A percentile compares a stretch with the other conserved stretches of the same genome.
Conservation (phyloP, 2,329 filamentous ascomycete genomes). For the Colletotrichum tanaceti region DNA sequence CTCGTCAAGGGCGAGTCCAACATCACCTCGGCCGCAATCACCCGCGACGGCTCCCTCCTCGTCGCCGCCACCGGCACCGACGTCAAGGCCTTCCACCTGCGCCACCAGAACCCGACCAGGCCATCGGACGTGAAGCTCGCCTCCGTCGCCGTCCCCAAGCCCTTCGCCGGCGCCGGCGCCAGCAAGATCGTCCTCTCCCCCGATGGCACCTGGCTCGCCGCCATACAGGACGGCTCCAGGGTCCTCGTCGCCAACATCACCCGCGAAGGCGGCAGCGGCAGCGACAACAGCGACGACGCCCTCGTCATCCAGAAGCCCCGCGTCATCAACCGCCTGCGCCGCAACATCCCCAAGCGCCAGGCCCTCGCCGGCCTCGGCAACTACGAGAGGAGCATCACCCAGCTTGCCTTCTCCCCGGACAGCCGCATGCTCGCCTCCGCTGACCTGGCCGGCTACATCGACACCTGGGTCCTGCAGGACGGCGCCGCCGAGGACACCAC, state of each 20-base stretch:
- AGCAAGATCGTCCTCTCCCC: slow-evolving; percentile 76
- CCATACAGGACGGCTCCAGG: slow-evolving; percentile 71
- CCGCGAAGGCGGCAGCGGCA: slow-evolving; percentile 36
- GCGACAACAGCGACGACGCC: slow-evolving; percentile 36
- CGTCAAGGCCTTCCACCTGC: slow-evolving; percentile 81
- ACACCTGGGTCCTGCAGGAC: slow-evolving; percentile 80
- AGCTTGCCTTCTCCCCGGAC: slow-evolving; percentile 82
- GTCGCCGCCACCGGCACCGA: slow-evolving; percentile 80
- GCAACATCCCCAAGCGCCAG: slow-evolving; percentile 65
- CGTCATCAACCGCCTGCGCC: slow-evolving; percentile 64
- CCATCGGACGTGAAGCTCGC: slow-evolving; percentile 74
- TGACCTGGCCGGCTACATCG: slow-evolving; percentile 86
- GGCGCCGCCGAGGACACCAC: slow-evolving; percentile 49
- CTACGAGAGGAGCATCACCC: slow-evolving; percentile 82
- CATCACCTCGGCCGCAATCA: slow-evolving; percentile 81
- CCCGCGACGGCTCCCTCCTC: slow-evolving; percentile 76
- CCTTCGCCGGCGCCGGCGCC: slow-evolving; percentile 72
- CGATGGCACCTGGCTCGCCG: slow-evolving; percentile 75
- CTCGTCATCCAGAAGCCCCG: slow-evolving; percentile 47
- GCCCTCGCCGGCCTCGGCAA: slow-evolving; percentile 75
- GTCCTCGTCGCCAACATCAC: slow-evolving; percentile 64
- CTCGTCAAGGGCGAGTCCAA: slow-evolving; percentile 80
- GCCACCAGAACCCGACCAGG: slow-evolving; percentile 61
- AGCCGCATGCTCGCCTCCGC: slow-evolving; percentile 81
- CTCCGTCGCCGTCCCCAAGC: slow-evolving; percentile 73